Base-by-base conservation (phyloP, 306 rosid genomes). In the Elaeagnus macrophylla region DNA sequence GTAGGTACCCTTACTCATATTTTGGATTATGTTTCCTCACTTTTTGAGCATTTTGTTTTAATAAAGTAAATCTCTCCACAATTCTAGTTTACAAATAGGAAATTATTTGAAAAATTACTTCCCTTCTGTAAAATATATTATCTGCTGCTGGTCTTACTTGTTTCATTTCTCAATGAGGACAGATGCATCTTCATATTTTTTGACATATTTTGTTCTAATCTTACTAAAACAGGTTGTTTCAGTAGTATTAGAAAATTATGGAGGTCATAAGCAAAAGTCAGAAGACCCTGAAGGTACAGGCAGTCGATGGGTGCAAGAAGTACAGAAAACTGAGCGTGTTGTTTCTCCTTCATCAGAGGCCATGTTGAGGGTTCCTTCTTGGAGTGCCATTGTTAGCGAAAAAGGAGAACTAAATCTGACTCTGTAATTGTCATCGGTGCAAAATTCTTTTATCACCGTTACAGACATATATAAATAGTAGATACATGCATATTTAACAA, bases 171-270 rank as follows among this genome's bases (percentile, higher is more conserved):
- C 12, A 51, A 10, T 35, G 17, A 45, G 57, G 47, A 68, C 37
- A 9, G 7, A 58, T 55, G 57, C 20, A 40, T 51, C 59, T 51
- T 53, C 55, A 19, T 41, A 16, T 54, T 37, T 44, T 57, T 53
- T 49, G 43, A 62, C 44, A 50, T 7, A 59, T 48, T 39, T 51
- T 37, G 43, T 46, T 55, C 63, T 60, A 60, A 12, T 43, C 72
- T 52, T 37, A 45, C 64, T 56, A 56, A 53, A 61, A 37, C 81
- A 93, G 99, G 77, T 93, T 71, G 99, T 87, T 73, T 69, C 86
- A 48, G 87, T 80, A 62, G 90, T 93, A 56, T 58, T 93, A 73
- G 99, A 84, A 75, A 87, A 84, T 57, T 93, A 93, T 55, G 89
- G 74, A 70, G 64, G 55, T 65, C 74, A 56, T n/a, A 62, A 64